Percentiles rank a stretch among this genome's conserved stretches.
Evolutionary conservation across 768 basidiomycete species (phyloP).

Genomic region (Pleurotus pulmonarius): DNA sequence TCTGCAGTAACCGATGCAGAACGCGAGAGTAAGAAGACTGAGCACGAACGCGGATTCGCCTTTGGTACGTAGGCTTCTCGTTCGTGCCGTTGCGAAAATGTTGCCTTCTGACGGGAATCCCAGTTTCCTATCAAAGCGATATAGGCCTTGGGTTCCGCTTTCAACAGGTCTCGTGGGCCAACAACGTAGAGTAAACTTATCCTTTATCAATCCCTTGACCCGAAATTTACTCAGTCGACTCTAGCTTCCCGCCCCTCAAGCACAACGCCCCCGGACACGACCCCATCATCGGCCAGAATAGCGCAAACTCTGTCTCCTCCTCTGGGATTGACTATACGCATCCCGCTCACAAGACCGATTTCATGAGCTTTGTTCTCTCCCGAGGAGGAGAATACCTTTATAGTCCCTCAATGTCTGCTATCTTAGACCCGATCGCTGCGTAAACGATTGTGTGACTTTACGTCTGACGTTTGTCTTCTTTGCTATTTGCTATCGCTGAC

Average conservation of each 20-base stretch:
- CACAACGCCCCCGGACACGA: not conserved
- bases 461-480: too few relatives aligned
- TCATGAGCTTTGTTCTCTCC: not conserved
- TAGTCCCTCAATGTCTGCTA: not conserved
- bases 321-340: not conserved
- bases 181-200: not conserved
- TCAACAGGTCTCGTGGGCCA: not conserved
- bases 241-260: not conserved
- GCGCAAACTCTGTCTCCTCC: not conserved
- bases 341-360: not conserved
- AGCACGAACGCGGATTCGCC: not conserved
- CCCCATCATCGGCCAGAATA: not conserved
- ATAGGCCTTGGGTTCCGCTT: constrained; percentile 4
- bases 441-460: not conserved
- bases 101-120: not conserved
- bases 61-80: not conserved
- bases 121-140: constrained; percentile 2
- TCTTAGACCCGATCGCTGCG: not conserved
- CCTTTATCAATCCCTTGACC: not conserved
- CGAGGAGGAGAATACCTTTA: not conserved
- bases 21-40: not conserved
- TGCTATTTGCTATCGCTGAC: too few relatives aligned
- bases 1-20: not conserved
- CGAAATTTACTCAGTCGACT: not conserved
- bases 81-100: too few relatives aligned